Conservation (phyloP, 257 asterid genomes). For the Pogostemon cablin region DNA sequence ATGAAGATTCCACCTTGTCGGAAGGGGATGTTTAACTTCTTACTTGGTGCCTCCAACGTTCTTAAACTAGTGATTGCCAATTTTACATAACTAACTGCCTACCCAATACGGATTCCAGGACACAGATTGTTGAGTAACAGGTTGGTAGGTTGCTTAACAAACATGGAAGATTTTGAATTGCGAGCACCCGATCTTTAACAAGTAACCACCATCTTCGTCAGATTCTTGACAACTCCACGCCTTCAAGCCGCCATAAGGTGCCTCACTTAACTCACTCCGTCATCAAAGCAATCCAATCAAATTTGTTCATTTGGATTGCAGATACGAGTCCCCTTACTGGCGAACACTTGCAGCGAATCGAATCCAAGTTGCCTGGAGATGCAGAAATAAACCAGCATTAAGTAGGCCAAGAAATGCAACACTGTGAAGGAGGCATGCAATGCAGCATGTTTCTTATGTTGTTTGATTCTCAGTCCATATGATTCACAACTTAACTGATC, state of each 20-base stretch:
- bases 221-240: slow-evolving; percentile 76
- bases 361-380: slow-evolving; percentile 90
- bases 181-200: slow-evolving; percentile 87
- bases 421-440: too few species aligned
- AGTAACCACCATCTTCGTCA: slow-evolving; percentile 72
- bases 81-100: too few species aligned
- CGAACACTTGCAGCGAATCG: slow-evolving; percentile 67
- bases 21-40: slow-evolving; percentile 92
- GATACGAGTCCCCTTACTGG: slow-evolving; percentile 88
- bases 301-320: slow-evolving; percentile 23
- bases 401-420: not conserved
- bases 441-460: too few species aligned
- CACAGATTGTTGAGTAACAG: slow-evolving; percentile 73
- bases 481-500: too few species aligned
- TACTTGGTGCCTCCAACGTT: slow-evolving; percentile 93
- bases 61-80: slow-evolving; percentile 39
- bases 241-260: slow-evolving; percentile 94
- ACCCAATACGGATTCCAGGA: slow-evolving; percentile 60
- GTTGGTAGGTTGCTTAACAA: slow-evolving; percentile 63
- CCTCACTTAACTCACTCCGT: too few species aligned
- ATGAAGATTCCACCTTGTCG: slow-evolving; percentile 61
- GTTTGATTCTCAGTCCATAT: too few species aligned
- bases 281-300: too few species aligned
- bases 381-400: slow-evolving; percentile 59
- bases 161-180: slow-evolving; percentile 80